Evolutionary conservation across 2,329 filamentous ascomycete species (phyloP).

Genomic region (Cadophora sp.): DNA sequence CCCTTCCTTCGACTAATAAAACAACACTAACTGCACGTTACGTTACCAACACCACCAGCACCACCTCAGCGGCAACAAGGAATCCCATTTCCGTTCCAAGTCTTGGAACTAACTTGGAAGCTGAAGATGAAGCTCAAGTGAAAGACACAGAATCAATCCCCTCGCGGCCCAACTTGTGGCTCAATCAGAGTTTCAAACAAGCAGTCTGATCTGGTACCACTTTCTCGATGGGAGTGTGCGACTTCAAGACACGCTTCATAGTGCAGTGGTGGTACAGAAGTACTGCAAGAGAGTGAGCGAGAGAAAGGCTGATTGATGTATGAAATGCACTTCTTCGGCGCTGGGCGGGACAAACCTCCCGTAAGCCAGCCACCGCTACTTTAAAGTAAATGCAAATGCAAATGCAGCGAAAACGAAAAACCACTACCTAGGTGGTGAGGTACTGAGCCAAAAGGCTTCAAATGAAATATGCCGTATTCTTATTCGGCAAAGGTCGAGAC

Average conservation of each 20-base stretch:
- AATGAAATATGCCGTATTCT: background rate
- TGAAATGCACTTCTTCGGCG: too few species aligned
- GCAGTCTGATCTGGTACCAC: constrained; percentile 6
- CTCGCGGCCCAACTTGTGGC: background rate
- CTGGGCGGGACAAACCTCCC: too few species aligned
- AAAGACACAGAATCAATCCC: too few species aligned
- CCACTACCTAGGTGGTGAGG: background rate
- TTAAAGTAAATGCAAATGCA: background rate
- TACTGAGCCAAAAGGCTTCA: background rate
- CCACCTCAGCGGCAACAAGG: constrained; percentile 1
- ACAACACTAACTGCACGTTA: constrained; percentile 1
- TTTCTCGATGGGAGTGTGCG: background rate
- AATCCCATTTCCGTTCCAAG: background rate
- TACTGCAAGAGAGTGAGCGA: background rate
- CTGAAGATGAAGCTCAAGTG: too few species aligned
- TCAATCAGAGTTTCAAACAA: background rate
- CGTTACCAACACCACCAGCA: too few species aligned
- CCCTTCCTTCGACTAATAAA: too few species aligned
- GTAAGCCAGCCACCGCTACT: background rate
- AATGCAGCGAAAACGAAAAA: too few species aligned
- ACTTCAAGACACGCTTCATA: constrained; percentile 4
- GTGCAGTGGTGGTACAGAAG: background rate
- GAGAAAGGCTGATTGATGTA: too few species aligned
- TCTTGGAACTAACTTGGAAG: too few species aligned
- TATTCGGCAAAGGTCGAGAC: background rate